Evolutionary conservation across 495 filamentous ascomycete species (phyloP), one percentile per base, ranked within the genome.

Genomic region (Geoglossum glabrum): DNA sequence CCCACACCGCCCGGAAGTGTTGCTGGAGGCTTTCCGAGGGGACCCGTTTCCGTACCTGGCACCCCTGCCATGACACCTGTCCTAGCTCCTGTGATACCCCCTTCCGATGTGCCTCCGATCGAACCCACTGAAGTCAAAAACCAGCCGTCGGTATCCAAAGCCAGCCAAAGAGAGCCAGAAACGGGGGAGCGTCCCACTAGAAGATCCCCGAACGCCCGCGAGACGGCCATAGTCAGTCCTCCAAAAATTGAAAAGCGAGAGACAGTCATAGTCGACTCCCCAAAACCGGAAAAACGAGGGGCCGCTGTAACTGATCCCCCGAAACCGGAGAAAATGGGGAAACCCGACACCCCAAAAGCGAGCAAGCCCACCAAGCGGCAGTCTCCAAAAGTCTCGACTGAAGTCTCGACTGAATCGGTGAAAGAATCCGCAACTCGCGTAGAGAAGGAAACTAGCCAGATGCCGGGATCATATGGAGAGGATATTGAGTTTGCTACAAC

Each of bases 401-500:
- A 40, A 8, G 36, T 40, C 36, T 52, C 49, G 2, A 15, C 49
- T 23, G 49, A 30, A 31, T 52, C 49, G 25, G 36, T 13, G 36
- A 40, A 7, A 40, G 36, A 15, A 40, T 13, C 6, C 10, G 11
- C 11, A 8, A 8, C 36, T 40, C 36, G 11, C 2, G 46, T 50
- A 21, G 46, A 23, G n/a, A 25, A 25, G 46, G 52, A 45, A 7
- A 19, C 1, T 11, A 40, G 26, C 45, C 56, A 46, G 26, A 63
- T 73, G 63, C 72, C 76, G 33, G 77, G 77, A 19, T 61, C 64
- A 0, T 81, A 76, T 64, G 73, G 63, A 8, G 73, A 79, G 27
- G 84, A 87, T 57, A 70, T 82, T 40, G 81, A 78, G 34, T 87
- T 87, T 52, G 77, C 81, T 19, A 83, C 83, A 26, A 79, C 74